Conservation (phyloP, 176 grass and related monocot genomes). For the barley (Hordeum vulgare) region MorexV3_pseudomolecules_assembly NC_058520.1:594196938-594197437, state of each 20-base stretch:
- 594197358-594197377: background rate
- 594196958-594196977: background rate
- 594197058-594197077: background rate
- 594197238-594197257: background rate
- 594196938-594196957: background rate
- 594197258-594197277: background rate
- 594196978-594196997: background rate
- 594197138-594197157: constrained; percentile 53
- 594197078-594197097: background rate
- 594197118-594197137: background rate
- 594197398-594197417: background rate
- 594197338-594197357: background rate
- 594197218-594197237: background rate
- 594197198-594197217: background rate
- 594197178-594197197: constrained; percentile 40
- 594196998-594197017: background rate
- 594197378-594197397: background rate
- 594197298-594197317: background rate
- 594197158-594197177: constrained; percentile 42
- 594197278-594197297: background rate
- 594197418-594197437: background rate
- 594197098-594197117: too few species aligned
- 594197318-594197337: background rate
- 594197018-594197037: background rate
- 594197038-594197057: background rate